phyloP scores from a whole-genome alignment of 176 grass and related monocot genomes.

The Musa troglodytarum region DNA sequence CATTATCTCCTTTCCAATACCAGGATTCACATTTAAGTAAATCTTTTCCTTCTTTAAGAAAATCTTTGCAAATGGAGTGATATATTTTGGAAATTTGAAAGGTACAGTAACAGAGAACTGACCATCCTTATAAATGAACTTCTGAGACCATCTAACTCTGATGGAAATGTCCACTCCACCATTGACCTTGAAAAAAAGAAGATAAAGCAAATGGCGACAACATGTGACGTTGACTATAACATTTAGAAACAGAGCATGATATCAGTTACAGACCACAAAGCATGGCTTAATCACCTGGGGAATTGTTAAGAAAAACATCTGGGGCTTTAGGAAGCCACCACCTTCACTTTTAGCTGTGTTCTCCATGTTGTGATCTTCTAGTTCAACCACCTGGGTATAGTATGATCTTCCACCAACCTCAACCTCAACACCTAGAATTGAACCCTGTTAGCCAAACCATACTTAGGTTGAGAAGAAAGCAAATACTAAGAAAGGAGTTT shows the following conservation, averaged over 20 bases:
- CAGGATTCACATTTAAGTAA: constrained; percentile 66
- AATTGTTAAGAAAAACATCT: constrained; percentile 63
- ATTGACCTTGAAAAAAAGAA: constrained; percentile 41
- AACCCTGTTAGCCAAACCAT: constrained; percentile 99
- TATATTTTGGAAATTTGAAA: constrained; percentile 73
- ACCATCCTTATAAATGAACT: constrained; percentile 60
- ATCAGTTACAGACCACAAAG: constrained; percentile 11
- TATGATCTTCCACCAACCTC: constrained; percentile 56
- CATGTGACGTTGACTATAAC: background rate
- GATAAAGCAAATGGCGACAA: background rate
- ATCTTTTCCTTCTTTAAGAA: constrained; percentile 91
- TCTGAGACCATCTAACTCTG: constrained; percentile 85
- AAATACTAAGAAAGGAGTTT: constrained; percentile 10
- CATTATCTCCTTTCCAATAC: constrained; percentile 70
- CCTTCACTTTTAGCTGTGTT: constrained; percentile 30
- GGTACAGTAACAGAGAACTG: constrained; percentile 66
- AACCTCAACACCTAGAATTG: constrained; percentile 98
- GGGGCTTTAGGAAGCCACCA: constrained; percentile 55
- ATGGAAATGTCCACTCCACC: constrained; percentile 73
- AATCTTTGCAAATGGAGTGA: constrained; percentile 68
- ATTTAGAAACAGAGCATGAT: constrained; percentile 14
- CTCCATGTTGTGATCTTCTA: constrained; percentile 35
- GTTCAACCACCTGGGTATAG: constrained; percentile 55
- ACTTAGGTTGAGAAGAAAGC: constrained; percentile 58
- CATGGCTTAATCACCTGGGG: constrained; percentile 47